Base-by-base conservation (phyloP, 2,329 filamentous ascomycete species). In the Aspergillus tamarii region DNA sequence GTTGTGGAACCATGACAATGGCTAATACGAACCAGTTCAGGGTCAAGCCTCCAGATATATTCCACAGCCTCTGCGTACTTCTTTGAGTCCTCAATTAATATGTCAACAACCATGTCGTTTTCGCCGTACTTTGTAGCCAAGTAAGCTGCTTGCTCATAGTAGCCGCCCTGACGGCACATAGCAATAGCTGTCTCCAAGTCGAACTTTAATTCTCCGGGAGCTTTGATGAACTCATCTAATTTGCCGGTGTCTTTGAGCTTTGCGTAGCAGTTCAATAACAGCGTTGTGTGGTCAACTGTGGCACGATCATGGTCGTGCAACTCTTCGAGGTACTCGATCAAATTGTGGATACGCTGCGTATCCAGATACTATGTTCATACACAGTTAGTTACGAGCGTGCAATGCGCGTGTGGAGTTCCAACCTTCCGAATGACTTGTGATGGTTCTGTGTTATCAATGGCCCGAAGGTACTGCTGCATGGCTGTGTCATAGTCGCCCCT, bases 391-490 rank as follows among this genome's bases (percentile, higher is more conserved):
- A 1, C 2, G 14, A 36, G 9, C 19, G 3, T 19, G 6, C n/a
- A 14, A 16, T 43, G 12, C 21, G 5, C 10, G 54, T 12, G 2
- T 4, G 10, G 23, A 52, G 26, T 21, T 32, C 28, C 66, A 74
- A 91, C 91, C 82, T 97, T 97, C 71, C 94, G 87, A 73, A 98
- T 97, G 54, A 98, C 93, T 74, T 97, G 94, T 1, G 94, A 97
- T 8, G 94, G 94, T 72, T 98, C 94, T 0, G 94, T 98, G 64
- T 92, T 95, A 74, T 97, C 94, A 64, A 99, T 97, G 0, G 96
- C 94, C 70, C 93, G 91, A 66, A 99, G 88, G 74, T 99, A 99
- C 77, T 98, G 95, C 72, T 96, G 91, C 96, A 99, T 99, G n/a
- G 96, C 94, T 8, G 92, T 95, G 74, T 99, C 95, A 73, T 94